Conservation (phyloP, 202 grass and related monocot genomes). For the Bolboschoenoplectus hybrid region DNA sequence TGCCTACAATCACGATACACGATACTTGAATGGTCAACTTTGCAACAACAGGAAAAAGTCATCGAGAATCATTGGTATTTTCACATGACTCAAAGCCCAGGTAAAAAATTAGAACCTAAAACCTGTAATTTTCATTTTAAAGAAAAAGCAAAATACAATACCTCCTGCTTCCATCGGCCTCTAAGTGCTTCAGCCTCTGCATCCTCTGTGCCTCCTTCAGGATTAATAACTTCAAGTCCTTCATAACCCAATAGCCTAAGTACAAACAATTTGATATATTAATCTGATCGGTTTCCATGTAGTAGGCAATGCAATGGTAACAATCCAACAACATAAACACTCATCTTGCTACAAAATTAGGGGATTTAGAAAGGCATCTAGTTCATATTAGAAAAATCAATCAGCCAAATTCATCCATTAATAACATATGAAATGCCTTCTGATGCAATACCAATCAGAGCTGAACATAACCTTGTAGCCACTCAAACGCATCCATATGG, state of each 20-base stretch:
- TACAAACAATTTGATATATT: conserved; percentile 24
- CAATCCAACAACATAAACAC: neutral
- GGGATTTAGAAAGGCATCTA: neutral
- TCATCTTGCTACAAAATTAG: neutral
- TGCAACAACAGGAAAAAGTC: neutral
- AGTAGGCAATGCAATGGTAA: neutral
- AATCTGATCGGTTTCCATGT: neutral
- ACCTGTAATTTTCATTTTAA: neutral
- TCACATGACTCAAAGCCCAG: neutral
- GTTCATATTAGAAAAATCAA: neutral
- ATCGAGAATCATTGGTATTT: neutral
- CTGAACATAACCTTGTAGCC: neutral
- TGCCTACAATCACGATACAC: neutral
- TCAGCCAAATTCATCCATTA: conserved; percentile 11
- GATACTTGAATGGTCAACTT: neutral
- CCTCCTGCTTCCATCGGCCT: conserved; percentile 96
- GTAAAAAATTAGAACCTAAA: conserved; percentile 13
- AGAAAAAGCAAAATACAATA: conserved; percentile 31
- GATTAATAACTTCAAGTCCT: conserved; percentile 96
- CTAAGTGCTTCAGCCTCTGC: conserved; percentile 81
- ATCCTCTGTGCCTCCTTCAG: conserved; percentile 88
- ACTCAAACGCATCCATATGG: neutral
- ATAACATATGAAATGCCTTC: neutral
- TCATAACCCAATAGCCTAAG: conserved; percentile 79
- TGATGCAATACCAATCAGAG: neutral